Percentiles rank a stretch among this genome's conserved stretches.
Conservation (phyloP, 2,329 filamentous ascomycete genomes). For the Cordyceps militaris region DNA sequence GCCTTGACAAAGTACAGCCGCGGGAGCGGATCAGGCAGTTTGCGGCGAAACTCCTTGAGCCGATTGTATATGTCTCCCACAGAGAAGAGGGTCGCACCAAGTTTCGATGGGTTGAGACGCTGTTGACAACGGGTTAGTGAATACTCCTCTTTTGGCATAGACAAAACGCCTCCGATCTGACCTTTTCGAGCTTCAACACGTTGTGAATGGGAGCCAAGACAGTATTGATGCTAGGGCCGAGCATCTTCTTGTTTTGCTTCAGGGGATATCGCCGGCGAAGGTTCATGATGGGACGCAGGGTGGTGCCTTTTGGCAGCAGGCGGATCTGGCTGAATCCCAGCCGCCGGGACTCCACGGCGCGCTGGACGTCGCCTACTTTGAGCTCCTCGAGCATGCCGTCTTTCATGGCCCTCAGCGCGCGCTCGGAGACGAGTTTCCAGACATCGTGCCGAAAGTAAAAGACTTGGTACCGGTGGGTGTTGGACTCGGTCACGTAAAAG, state of each 20-base stretch:
- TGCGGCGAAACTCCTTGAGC: slow-evolving; percentile 60
- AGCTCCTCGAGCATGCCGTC: slow-evolving; percentile 73
- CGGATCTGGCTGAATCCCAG: slow-evolving; percentile 75
- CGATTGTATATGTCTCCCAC: slow-evolving; percentile 71
- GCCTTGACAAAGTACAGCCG: slow-evolving; percentile 82
- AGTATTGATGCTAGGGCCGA: slow-evolving; percentile 36
- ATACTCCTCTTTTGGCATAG: background rate
- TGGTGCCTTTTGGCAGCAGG: slow-evolving; percentile 70
- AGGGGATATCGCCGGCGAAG: slow-evolving; percentile 58
- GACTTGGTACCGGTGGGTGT: slow-evolving; percentile 66
- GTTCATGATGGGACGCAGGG: slow-evolving; percentile 82
- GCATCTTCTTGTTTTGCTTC: slow-evolving; percentile 55
- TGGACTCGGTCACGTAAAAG: slow-evolving; percentile 94
- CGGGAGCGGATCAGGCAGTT: slow-evolving; percentile 30
- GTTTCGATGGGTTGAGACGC: slow-evolving; percentile 43
- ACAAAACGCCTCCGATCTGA: slow-evolving; percentile 22
- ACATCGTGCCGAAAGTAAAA: slow-evolving; percentile 95
- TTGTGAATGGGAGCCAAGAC: slow-evolving; percentile 67
- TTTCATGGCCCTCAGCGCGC: slow-evolving; percentile 62
- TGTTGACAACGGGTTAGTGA: slow-evolving; percentile 19
- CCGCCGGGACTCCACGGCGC: slow-evolving; percentile 51
- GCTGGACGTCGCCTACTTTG: slow-evolving; percentile 46
- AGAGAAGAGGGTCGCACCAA: slow-evolving; percentile 79
- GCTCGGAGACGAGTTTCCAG: slow-evolving; percentile 72
- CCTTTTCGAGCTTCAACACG: slow-evolving; percentile 72